A percentile compares a stretch with the other conserved stretches of the same genome.
These are phyloP conservation scores for Globisporangium echinulatum DNA, from an alignment of 352 stramenopile genomes.

Conservation along the genomic window DNA sequence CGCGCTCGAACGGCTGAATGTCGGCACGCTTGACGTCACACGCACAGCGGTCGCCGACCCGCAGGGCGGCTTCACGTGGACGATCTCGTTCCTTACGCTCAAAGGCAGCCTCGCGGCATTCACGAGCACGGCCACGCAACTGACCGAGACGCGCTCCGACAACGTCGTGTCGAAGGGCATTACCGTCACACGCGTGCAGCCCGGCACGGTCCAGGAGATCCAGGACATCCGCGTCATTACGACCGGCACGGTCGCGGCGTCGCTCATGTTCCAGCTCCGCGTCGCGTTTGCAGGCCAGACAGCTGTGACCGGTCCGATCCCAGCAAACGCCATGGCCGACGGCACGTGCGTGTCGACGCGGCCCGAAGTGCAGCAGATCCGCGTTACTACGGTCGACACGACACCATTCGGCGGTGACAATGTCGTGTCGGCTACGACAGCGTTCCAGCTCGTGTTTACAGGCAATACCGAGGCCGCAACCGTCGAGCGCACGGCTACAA, in stretches of 20 bases:
- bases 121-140: constrained; percentile 16
- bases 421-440: constrained; percentile 78
- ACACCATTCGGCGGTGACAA: constrained; percentile 84
- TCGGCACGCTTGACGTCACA: constrained; percentile 44
- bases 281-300: constrained; percentile 36
- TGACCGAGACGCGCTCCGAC: constrained; percentile 54
- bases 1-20: constrained; percentile 34
- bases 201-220: constrained; percentile 56
- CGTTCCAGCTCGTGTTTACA: constrained; percentile 87
- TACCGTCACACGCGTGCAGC: constrained; percentile 29
- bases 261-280: constrained; percentile 41
- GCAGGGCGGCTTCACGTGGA: constrained; percentile 91
- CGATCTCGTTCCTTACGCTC: constrained; percentile 88
- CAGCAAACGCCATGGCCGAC: constrained; percentile 57
- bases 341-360: constrained; percentile 56
- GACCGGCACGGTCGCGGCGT: constrained; percentile 23
- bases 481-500: constrained; percentile 63
- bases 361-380: constrained; percentile 88
- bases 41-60: constrained; percentile 56
- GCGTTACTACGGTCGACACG: constrained; percentile 88
- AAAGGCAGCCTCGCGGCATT: constrained; percentile 42
- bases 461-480: constrained; percentile 42
- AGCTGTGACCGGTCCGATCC: constrained; percentile 77
- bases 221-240: constrained; percentile 63
- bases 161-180: constrained; percentile 38